phyloP scores from a whole-genome alignment of 805 yeast genomes.

The Saccharomycopsis babjevae region DNA sequence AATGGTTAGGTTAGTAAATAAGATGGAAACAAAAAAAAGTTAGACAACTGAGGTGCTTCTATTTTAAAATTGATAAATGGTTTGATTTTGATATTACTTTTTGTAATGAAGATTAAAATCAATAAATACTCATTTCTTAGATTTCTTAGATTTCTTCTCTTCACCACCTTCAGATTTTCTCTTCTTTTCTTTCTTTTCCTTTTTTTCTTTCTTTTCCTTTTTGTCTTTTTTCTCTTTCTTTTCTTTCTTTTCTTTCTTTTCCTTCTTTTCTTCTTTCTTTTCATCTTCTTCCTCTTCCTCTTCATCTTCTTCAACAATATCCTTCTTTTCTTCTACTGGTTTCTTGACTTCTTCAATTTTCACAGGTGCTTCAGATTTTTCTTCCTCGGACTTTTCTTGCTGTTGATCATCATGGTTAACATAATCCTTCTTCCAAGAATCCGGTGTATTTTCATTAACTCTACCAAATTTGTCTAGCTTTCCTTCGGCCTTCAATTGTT shows the following conservation, averaged over 20 bases:
- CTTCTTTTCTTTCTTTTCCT: constrained; percentile 31
- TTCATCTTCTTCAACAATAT: constrained; percentile 42
- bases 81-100: not conserved
- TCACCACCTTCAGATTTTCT: constrained; percentile 26
- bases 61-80: not conserved
- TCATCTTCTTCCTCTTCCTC: constrained; percentile 43
- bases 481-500: constrained; percentile 94
- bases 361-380: constrained; percentile 25
- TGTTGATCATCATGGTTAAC: constrained; percentile 57
- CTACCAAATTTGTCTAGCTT: constrained; percentile 95
- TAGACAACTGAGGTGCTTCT: not conserved
- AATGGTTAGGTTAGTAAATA: not conserved
- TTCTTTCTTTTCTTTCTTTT: constrained; percentile 52
- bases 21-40: not conserved
- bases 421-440: constrained; percentile 79
- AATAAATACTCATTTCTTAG: constrained; percentile 15
- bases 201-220: constrained; percentile 43
- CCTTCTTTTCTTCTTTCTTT: constrained; percentile 47
- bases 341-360: constrained; percentile 24
- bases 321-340: constrained; percentile 30
- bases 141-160: constrained; percentile 35
- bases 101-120: not conserved
- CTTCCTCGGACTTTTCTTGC: constrained; percentile 29
- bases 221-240: constrained; percentile 41
- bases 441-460: constrained; percentile 88